phyloP scores from a whole-genome alignment of 1,284 basidiomycete species.

The Schizopora paradoxa region DNA sequence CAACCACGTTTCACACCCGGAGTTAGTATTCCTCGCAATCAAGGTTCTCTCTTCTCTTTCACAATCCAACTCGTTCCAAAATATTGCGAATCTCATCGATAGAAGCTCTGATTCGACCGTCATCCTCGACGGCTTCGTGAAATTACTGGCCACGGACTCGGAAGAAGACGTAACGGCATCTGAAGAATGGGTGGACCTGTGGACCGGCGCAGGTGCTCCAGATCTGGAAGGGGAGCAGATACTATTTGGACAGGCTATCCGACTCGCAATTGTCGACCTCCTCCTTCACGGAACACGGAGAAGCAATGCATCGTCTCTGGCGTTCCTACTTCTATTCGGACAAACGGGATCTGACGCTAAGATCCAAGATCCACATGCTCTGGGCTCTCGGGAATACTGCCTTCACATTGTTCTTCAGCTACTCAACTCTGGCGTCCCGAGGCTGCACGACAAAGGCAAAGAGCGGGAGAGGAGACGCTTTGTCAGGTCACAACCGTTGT shows the following conservation, averaged over 20 bases:
- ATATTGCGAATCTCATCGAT: conserved; percentile 77
- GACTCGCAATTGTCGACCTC: conserved; percentile 80
- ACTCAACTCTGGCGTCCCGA: conserved; percentile 64
- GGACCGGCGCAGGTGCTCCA: conserved; percentile 67
- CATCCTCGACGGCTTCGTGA: conserved; percentile 79
- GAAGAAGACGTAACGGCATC: conserved; percentile 53
- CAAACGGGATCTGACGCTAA: conserved; percentile 45
- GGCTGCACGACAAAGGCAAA: conserved; percentile 43
- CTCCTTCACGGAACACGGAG: conserved; percentile 75
- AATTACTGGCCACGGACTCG: conserved; percentile 60
- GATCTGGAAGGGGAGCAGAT: conserved; percentile 43
- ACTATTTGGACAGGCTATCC: conserved; percentile 62
- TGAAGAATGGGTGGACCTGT: conserved; percentile 52
- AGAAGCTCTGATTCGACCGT: conserved; percentile 80
- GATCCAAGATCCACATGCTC: conserved; percentile 72
- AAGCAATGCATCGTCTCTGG: conserved; percentile 79
- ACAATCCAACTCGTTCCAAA: conserved; percentile 50
- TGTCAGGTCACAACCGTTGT: conserved; percentile 45
- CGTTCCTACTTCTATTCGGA: conserved; percentile 83
- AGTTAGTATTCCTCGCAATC: conserved; percentile 75
- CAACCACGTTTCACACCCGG: conserved; percentile 63
- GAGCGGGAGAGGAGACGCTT: conserved; percentile 32
- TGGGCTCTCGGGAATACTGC: conserved; percentile 65
- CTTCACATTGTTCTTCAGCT: conserved; percentile 81
- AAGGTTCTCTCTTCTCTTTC: conserved; percentile 76